Base-by-base conservation (phyloP, 306 rosid species). In the Trifolium dubium region DNA sequence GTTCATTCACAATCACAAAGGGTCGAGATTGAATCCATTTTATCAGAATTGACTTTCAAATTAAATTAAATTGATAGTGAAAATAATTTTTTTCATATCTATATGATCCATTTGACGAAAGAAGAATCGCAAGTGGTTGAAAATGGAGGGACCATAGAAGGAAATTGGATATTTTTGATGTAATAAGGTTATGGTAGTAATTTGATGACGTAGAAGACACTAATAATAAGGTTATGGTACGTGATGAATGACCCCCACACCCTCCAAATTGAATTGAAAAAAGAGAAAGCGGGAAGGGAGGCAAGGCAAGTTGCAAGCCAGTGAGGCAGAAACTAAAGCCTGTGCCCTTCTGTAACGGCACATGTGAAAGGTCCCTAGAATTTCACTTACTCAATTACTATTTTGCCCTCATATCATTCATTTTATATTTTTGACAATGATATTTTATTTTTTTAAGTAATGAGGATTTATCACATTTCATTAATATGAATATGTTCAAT, bases 331-430 rank as follows among this genome's bases (percentile, higher is more conserved):
- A 88, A 56, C 17, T 60, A 60, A 88, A 92, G 92, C 88, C 88
- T 87, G 92, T 87, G 92, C 82, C 82, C 85, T 14, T 83, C 92
- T 86, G 89, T 83, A 76, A 87, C 77, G 86, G 85, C 90, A 88
- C 98, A 90, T 90, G 95, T 41, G 83, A 85, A 82, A 82, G 77
- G 78, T 83, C 89, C 89, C 89, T 39, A 85, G 82, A 81, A 78
- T 82, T 81, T 77, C 67, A 58, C 70, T 4, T n/a, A 12, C 44
- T 17, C 4, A 53, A 58, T 85, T 71, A 86, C 85, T 14, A 69
- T 58, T 6, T 23, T 77, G 72, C 80, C 96, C 93, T 9, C 3
- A 1, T 44, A 44, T 44, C 5, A 12, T 44, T 44, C 40, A 10
- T 23, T 23, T 23, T 23, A 23, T 23, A 23, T 23, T 23, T 23